These are phyloP conservation scores for Aspergillus diversus DNA, from an alignment of 495 filamentous ascomycete species.

Conservation along the genomic window DNA sequence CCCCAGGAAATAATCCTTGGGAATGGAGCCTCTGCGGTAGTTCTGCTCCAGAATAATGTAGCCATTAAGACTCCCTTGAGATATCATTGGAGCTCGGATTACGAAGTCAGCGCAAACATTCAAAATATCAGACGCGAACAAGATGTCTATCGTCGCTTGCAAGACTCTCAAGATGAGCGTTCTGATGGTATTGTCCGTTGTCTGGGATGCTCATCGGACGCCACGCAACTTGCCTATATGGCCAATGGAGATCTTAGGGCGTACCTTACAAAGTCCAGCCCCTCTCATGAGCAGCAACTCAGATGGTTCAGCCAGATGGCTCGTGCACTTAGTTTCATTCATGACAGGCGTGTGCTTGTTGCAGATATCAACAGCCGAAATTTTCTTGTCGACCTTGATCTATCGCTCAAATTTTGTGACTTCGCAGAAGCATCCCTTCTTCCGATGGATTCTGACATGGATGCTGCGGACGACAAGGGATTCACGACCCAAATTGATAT, in stretches of 20 bases:
- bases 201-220: conserved; percentile 21
- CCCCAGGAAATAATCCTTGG: conserved; percentile 25
- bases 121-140: conserved; percentile 29
- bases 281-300: conserved; percentile 28
- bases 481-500: conserved; percentile 32
- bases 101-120: conserved; percentile 27
- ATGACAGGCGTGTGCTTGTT: conserved; percentile 33
- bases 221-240: conserved; percentile 33
- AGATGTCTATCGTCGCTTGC: conserved; percentile 31
- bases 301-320: conserved; percentile 35
- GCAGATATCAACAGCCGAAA: conserved; percentile 36
- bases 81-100: conserved; percentile 27
- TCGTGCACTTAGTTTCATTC: conserved; percentile 29
- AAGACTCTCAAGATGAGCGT: conserved; percentile 18
- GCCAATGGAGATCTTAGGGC: conserved; percentile 32
- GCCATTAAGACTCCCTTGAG: conserved; percentile 29
- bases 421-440: conserved; percentile 34
- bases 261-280: conserved; percentile 25
- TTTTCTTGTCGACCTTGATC: conserved; percentile 35
- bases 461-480: conserved; percentile 31
- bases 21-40: conserved; percentile 24
- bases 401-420: conserved; percentile 36
- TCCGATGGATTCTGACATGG: conserved; percentile 31
- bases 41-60: conserved; percentile 26
- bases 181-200: conserved; percentile 26